A percentile compares a stretch with the other conserved stretches of the same genome.
Conservation (phyloP, 257 asterid species). For the Rauvolfia tetraphylla region DNA sequence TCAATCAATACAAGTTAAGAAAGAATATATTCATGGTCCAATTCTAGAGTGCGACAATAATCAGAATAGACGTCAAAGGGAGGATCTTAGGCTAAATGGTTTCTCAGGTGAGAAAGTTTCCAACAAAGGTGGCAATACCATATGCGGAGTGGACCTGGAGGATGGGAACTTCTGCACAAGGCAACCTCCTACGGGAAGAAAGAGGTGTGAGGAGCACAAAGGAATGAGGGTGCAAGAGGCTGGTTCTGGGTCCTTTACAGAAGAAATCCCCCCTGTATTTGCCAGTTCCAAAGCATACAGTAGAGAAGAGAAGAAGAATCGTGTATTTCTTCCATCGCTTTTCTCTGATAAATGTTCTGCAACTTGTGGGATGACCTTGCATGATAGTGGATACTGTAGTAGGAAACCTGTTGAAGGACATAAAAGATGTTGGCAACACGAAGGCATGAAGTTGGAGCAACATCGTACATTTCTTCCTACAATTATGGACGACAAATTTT, state of each 20-base stretch:
- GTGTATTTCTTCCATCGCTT: constrained; percentile 5
- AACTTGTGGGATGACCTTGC: constrained; percentile 10
- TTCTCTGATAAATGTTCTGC: neutral
- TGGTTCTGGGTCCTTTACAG: constrained; percentile 4
- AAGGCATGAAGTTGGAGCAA: neutral
- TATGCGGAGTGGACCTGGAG: constrained; percentile 30
- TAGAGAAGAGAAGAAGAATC: constrained; percentile 3
- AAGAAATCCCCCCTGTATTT: constrained; percentile 7
- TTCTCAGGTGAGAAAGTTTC: neutral
- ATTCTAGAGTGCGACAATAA: neutral
- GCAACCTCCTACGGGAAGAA: constrained; percentile 34
- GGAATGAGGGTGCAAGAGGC: constrained; percentile 28
- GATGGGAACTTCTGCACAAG: constrained; percentile 27
- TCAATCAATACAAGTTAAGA: constrained; percentile 5
- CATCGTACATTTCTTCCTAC: neutral
- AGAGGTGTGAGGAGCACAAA: constrained; percentile 38
- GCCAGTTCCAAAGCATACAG: neutral
- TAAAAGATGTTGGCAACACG: constrained; percentile 18
- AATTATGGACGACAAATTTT: neutral
- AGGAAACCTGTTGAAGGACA: constrained; percentile 8
- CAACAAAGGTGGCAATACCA: neutral
- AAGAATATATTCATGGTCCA: constrained; percentile 15
- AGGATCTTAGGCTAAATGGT: neutral
- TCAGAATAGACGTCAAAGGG: neutral
- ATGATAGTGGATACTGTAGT: constrained; percentile 2